Conservation (phyloP, 129 eudicot species). For the Ambrosia artemisiifolia region DNA sequence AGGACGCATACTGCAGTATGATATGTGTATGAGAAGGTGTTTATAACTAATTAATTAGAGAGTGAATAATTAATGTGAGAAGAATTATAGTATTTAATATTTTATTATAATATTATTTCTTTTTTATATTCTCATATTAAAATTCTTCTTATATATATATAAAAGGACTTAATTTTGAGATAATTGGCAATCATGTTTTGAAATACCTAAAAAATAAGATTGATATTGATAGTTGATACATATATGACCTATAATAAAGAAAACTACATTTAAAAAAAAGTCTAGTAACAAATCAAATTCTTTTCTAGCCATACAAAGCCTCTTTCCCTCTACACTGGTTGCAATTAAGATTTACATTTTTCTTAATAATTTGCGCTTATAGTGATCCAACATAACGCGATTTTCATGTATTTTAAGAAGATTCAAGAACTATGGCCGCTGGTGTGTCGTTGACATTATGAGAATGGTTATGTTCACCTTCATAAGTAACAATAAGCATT, state of each 20-base stretch:
- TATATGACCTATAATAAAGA: not conserved
- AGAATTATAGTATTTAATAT: no score
- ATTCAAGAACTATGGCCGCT: not conserved
- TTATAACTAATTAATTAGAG: no score
- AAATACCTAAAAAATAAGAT: not conserved
- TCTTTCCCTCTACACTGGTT: not conserved
- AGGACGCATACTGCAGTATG: no score
- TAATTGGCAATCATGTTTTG: no score
- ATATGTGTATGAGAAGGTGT: no score
- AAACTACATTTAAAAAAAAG: not conserved
- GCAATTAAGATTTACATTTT: conserved; percentile 1
- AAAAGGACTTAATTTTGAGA: no score
- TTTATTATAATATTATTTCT: no score
- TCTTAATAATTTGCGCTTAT: not conserved
- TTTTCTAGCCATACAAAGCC: not conserved
- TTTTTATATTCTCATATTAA: no score
- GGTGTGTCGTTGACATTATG: not conserved
- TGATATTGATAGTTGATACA: not conserved
- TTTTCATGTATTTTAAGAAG: not conserved
- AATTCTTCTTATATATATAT: no score
- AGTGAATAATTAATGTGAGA: no score
- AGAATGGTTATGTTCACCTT: conserved; percentile 89
- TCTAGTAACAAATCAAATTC: not conserved
- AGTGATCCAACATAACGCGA: not conserved
- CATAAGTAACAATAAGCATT: conserved; percentile 87